Base-by-base conservation (phyloP, 164 flowering plant genomes). In the Akebia trifoliata region DNA sequence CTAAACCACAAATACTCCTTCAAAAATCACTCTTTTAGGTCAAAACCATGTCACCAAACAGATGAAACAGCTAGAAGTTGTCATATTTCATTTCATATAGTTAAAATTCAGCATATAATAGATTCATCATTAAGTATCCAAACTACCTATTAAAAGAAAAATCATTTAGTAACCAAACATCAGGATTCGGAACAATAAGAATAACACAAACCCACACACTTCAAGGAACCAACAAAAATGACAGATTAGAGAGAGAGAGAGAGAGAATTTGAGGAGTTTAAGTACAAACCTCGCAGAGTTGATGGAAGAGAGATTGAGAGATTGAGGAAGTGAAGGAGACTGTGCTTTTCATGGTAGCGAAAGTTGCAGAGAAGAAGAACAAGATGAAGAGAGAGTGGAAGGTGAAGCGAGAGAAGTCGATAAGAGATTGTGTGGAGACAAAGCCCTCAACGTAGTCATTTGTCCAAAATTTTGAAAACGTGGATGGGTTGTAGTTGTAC, bases 371-470 rank as follows among this genome's bases (percentile, higher is more conserved):
- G 51, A n/a, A 26, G 48, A 2, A 35, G 24, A 38, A 17, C 37
- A 30, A 28, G 32, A 22, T 22, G 25, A 18, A 51, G 50, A 11
- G 60, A 21, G 62, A 36, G 63, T 55, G 52, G 67, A 40, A 63
- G 56, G 35, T 54, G 54, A 50, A 36, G 56, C 34, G 12, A 35
- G 39, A 25, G 62, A 51, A 61, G 44, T 57, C 50, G 67, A 63
- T 62, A 62, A 68, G 67, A 50, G 28, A 54, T 39, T 37, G 55
- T 62, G 72, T 68, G 72, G 72, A 62, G 67, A 31, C 30, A 11
- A 62, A 14, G 40, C 29, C 11, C 17, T 29, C 11, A 58, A 59
- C 72, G 72, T 63, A 42, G 48, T 28, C 22, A 21, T 14, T 3
- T 0, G 7, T 14, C 15, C 4, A 48, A 48, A 5, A n/a, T n/a